Conservation (phyloP, 1,284 basidiomycete species). For the Schizophyllum amplum region DNA sequence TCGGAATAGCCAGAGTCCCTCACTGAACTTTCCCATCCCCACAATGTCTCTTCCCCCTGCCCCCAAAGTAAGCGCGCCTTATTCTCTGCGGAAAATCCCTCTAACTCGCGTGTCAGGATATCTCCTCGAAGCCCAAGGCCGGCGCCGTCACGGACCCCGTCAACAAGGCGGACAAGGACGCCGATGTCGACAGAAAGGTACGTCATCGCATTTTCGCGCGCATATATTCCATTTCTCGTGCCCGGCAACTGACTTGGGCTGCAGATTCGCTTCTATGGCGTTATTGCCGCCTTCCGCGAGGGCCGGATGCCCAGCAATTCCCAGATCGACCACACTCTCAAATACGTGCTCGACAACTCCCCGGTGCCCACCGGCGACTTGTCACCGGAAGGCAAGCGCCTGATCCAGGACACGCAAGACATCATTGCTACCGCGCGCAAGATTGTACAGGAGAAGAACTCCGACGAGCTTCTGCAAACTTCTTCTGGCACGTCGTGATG, state of each 20-base stretch:
- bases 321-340: slow-evolving; percentile 71
- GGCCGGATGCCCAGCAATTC: slow-evolving; percentile 75
- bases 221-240: neutral
- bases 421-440: slow-evolving; percentile 64
- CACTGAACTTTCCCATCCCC: neutral
- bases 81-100: slow-evolving; percentile 26
- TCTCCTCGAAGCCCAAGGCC: slow-evolving; percentile 22
- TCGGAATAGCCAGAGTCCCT: no score
- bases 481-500: slow-evolving; percentile 65
- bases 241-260: neutral
- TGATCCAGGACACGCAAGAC: slow-evolving; percentile 68
- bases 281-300: slow-evolving; percentile 70
- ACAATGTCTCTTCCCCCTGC: slow-evolving; percentile 60
- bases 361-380: slow-evolving; percentile 58
- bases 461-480: slow-evolving; percentile 87
- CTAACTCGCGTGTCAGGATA: neutral
- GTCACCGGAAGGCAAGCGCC: slow-evolving; percentile 68
- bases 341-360: slow-evolving; percentile 59
- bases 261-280: slow-evolving; percentile 65
- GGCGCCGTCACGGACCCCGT: slow-evolving; percentile 47
- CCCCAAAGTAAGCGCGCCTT: slow-evolving; percentile 43
- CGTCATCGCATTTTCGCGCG: neutral
- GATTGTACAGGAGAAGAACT: slow-evolving; percentile 77
- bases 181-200: slow-evolving; percentile 59
- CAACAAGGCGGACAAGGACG: slow-evolving; percentile 43